Evolutionary conservation across 441 rosid species (phyloP).

Genomic region (Pelargonium fulgidum): DNA sequence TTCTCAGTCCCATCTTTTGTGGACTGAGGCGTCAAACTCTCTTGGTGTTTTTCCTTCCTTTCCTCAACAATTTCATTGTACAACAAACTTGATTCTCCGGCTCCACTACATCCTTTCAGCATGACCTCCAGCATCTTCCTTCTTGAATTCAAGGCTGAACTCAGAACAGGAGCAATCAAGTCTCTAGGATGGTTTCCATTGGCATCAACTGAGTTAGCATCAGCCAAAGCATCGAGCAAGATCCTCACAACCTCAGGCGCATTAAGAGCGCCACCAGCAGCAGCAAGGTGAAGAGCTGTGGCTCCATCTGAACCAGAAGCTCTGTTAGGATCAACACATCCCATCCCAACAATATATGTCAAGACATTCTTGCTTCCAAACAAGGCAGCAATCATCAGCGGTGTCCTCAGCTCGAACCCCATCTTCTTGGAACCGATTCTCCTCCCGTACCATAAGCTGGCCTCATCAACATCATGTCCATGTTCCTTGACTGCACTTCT

Average conservation of each 20-base stretch:
- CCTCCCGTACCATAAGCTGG: constrained; percentile 57
- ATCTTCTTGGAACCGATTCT: constrained; percentile 40
- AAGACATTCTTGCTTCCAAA: constrained; percentile 52
- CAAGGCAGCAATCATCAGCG: constrained; percentile 56
- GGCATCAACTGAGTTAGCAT: constrained; percentile 40
- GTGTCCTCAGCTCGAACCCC: constrained; percentile 59
- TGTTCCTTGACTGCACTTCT: constrained; percentile 48
- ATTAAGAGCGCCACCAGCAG: constrained; percentile 41
- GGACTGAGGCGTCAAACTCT: constrained; percentile 31
- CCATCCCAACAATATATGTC: constrained; percentile 36
- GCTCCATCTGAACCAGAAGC: constrained; percentile 52
- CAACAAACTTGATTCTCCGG: constrained; percentile 23
- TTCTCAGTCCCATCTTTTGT: constrained; percentile 41
- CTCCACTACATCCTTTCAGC: constrained; percentile 28
- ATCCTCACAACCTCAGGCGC: constrained; percentile 42
- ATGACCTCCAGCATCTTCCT: constrained; percentile 40
- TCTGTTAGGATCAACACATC: constrained; percentile 45
- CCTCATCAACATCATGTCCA: constrained; percentile 48
- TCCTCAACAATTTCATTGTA: constrained; percentile 26
- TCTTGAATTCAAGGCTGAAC: constrained; percentile 31
- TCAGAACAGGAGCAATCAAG: constrained; percentile 31
- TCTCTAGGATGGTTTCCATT: constrained; percentile 44
- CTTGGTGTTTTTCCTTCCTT: constrained; percentile 29
- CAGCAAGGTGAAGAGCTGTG: constrained; percentile 60
- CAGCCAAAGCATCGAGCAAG: constrained; percentile 44